Evolutionary conservation across 805 yeast genomes (phyloP), one percentile per base, ranked within the genome.

Genomic region (Pichia heedii): DNA sequence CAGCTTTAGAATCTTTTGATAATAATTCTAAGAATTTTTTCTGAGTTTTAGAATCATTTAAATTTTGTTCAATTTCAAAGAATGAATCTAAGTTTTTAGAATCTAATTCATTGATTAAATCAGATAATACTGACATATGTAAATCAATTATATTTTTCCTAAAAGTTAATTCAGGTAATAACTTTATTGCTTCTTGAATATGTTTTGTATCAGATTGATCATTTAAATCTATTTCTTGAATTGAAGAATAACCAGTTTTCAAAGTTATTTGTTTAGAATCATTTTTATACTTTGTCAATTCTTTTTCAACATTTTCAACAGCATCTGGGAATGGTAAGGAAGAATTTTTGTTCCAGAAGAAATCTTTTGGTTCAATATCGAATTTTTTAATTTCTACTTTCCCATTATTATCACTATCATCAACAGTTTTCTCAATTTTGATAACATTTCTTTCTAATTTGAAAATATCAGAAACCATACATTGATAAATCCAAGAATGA

Each of bases 401-500:
- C 22, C 65, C 67, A 15, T 47, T 51, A 15, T 60, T 60, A 24
- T 66, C 67, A 12, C 50, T 52, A 15, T 61, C 60, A 9, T 50
- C 52, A 5, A 33, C 22, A 6, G 29, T 29, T 22, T 67, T 65
- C 35, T 69, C 68, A 29, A 88, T 69, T 19, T 79, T 75, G 47
- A 90, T 83, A 21, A 96, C 82, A 60, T 90, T 89, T 57, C 95
- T 75, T 51, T 80, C 75, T 54, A 93, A 70, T 41, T 77, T 74
- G 60, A 93, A 86, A 5, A 88, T 93, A 60, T 93, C 99, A 56
- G 89, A 84, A 18, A 93, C 93, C 77, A 93, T 80, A 56, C 96
- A 88, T 67, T 90, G 96, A 61, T 93, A 93, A 40, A 94, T 89
- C 97, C 97, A 90, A 12, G 97, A 86, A 65, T 93, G 99, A 1